phyloP scores from a whole-genome alignment of 1,284 basidiomycete genomes.

The Ceratobasidium sp. region DNA sequence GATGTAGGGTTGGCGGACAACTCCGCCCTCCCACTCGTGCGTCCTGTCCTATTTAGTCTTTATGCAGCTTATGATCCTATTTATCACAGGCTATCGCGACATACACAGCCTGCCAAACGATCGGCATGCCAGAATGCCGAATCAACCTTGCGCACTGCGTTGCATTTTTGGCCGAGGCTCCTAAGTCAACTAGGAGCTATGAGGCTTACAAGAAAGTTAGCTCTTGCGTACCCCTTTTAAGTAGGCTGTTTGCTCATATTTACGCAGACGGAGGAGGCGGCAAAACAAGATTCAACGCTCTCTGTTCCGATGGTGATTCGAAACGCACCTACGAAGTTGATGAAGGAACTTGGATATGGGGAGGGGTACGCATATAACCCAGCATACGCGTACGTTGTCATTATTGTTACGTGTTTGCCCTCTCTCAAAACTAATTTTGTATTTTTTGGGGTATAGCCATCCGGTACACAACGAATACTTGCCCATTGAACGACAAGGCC shows the following conservation, averaged over 20 bases:
- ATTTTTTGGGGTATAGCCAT: slow-evolving; percentile 61
- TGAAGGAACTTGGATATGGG: slow-evolving; percentile 84
- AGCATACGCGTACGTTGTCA: slow-evolving; percentile 66
- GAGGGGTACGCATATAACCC: slow-evolving; percentile 84
- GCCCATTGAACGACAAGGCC: slow-evolving; percentile 59
- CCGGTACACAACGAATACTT: slow-evolving; percentile 76
- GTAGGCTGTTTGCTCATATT: neutral
- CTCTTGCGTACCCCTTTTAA: neutral
- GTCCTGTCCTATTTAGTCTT: slow-evolving; percentile 46
- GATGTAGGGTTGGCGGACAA: slow-evolving; percentile 84
- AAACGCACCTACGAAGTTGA: slow-evolving; percentile 87
- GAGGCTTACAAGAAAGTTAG: slow-evolving; percentile 72
- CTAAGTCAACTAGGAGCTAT: slow-evolving; percentile 84
- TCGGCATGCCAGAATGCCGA: slow-evolving; percentile 87
- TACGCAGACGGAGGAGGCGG: slow-evolving; percentile 68
- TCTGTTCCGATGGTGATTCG: slow-evolving; percentile 82
- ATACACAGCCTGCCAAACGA: slow-evolving; percentile 79
- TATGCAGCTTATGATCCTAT: slow-evolving; percentile 22
- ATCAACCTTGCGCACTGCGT: slow-evolving; percentile 84
- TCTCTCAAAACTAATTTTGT: neutral
- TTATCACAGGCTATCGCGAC: slow-evolving; percentile 74
- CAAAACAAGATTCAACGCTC: slow-evolving; percentile 62
- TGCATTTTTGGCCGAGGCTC: slow-evolving; percentile 82
- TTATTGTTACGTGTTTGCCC: neutral
- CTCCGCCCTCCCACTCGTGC: slow-evolving; percentile 74